phyloP scores from a whole-genome alignment of 148 eudicot species.

The Polygonum aviculare region DNA sequence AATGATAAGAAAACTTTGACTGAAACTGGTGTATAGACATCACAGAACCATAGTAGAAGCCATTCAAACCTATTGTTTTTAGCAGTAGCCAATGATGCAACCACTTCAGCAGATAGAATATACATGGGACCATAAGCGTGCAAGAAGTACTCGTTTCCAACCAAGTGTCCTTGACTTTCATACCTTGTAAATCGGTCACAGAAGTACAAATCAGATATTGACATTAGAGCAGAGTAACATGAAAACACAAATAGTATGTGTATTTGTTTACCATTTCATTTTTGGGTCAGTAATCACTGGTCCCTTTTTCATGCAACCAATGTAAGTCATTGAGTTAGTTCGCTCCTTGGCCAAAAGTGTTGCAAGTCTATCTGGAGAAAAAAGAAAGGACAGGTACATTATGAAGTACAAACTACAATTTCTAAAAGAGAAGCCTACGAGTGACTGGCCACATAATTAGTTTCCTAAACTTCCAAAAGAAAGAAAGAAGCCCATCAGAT shows the following conservation, averaged over 20 bases:
- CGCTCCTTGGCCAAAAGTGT: constrained; percentile 70
- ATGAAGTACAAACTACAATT: not conserved
- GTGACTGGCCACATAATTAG: not conserved
- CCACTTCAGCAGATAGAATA: constrained; percentile 56
- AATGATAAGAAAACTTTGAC: not conserved
- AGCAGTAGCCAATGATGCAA: constrained; percentile 39
- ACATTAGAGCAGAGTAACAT: constrained; percentile 3
- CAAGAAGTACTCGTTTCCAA: constrained; percentile 63
- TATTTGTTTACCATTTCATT: constrained; percentile 44
- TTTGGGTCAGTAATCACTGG: constrained; percentile 76
- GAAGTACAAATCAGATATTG: constrained; percentile 3
- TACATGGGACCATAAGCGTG: constrained; percentile 78
- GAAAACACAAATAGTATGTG: not conserved
- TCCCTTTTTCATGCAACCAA: constrained; percentile 84
- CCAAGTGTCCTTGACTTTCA: constrained; percentile 44
- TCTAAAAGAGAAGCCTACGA: not conserved
- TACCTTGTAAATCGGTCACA: constrained; percentile 27
- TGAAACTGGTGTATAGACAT: not conserved
- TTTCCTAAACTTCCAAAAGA: not conserved
- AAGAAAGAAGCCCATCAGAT: not conserved
- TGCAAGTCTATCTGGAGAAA: constrained; percentile 45
- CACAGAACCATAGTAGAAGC: not conserved
- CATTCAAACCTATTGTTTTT: constrained; percentile 42
- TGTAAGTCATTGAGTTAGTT: constrained; percentile 39
- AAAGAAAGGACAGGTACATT: not conserved